phyloP scores from a whole-genome alignment of 495 filamentous ascomycete species.

The Alectoria sarmentosa region DNA sequence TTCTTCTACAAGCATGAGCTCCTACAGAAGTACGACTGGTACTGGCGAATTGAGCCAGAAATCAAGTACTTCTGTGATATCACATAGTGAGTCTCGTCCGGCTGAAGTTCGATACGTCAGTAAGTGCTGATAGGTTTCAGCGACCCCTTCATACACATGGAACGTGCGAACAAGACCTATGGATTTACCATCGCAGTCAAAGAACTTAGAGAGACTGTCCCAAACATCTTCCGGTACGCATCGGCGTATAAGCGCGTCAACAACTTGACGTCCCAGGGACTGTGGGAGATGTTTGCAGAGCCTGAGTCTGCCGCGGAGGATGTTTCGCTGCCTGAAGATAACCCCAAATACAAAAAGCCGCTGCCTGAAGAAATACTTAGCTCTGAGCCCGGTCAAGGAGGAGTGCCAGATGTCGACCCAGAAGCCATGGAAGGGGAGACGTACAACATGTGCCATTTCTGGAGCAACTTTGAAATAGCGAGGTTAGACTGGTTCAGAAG shows the following conservation, averaged over 20 bases:
- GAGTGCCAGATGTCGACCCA: conserved; percentile 71
- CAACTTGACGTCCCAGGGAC: conserved; percentile 81
- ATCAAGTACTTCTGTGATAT: conserved; percentile 99
- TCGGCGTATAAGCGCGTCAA: conserved; percentile 95
- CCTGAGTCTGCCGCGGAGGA: conserved; percentile 50
- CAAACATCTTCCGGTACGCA: conserved; percentile 99
- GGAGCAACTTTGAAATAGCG: conserved; percentile 99
- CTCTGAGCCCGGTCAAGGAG: conserved; percentile 64
- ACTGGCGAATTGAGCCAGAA: conserved; percentile 98
- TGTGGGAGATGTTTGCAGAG: conserved; percentile 99
- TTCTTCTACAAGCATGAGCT: conserved; percentile 98
- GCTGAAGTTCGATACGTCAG: background rate
- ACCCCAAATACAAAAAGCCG: conserved; percentile 60
- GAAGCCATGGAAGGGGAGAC: conserved; percentile 96
- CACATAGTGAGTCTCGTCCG: conserved; percentile 71
- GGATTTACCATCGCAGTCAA: conserved; percentile 99
- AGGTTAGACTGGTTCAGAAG: conserved; percentile 91
- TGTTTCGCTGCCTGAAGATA: conserved; percentile 45
- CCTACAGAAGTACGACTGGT: conserved; percentile 97
- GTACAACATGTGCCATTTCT: conserved; percentile 99
- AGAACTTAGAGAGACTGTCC: conserved; percentile 94
- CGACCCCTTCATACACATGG: conserved; percentile 94
- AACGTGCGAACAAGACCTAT: conserved; percentile 89
- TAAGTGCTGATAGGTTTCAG: conserved; percentile 41
- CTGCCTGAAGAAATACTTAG: conserved; percentile 79